Evolutionary conservation across 495 filamentous ascomycete genomes (phyloP).

Genomic region (Apodospora peruviana): DNA sequence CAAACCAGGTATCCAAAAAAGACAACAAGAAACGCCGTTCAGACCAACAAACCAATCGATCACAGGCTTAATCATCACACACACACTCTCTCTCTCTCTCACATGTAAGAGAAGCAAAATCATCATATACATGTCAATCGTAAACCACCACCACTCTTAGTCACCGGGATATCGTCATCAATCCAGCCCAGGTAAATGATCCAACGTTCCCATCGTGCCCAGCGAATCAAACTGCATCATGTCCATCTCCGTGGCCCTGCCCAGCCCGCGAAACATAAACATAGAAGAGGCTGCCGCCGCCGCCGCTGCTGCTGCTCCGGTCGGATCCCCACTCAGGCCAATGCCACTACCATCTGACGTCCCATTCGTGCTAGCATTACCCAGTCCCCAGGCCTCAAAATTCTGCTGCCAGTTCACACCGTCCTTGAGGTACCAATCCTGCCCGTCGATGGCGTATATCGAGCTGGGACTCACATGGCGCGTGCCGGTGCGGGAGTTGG

Average conservation of each 20-base stretch:
- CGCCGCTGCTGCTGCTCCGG: background rate
- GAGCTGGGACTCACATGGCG: slow-evolving; percentile 16
- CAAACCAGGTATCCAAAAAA: too few relatives aligned
- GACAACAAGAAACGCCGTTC: too few relatives aligned
- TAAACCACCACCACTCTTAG: background rate
- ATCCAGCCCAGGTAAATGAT: slow-evolving; percentile 24
- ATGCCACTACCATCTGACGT: background rate
- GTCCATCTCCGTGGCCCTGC: slow-evolving; percentile 11
- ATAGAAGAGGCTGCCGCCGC: slow-evolving; percentile 7
- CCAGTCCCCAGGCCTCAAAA: slow-evolving; percentile 37
- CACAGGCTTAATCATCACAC: too few relatives aligned
- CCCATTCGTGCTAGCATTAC: background rate
- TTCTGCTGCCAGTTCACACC: slow-evolving; percentile 45
- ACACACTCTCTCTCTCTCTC: too few relatives aligned
- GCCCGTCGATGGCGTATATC: slow-evolving; percentile 37
- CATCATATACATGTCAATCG: background rate
- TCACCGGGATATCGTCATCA: too few relatives aligned
- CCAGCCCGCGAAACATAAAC: slow-evolving; percentile 26
- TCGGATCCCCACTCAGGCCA: background rate
- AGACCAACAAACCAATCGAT: too few relatives aligned
- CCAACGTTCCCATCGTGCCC: slow-evolving; percentile 20
- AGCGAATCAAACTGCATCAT: slow-evolving; percentile 16
- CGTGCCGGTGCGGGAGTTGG: background rate
- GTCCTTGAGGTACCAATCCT: slow-evolving; percentile 48
- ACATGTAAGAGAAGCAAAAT: too few relatives aligned